Percentiles rank a stretch among this genome's conserved stretches.
phyloP scores from a whole-genome alignment of 2,329 filamentous ascomycete species.

The Arachnopeziza araneosa region DNA sequence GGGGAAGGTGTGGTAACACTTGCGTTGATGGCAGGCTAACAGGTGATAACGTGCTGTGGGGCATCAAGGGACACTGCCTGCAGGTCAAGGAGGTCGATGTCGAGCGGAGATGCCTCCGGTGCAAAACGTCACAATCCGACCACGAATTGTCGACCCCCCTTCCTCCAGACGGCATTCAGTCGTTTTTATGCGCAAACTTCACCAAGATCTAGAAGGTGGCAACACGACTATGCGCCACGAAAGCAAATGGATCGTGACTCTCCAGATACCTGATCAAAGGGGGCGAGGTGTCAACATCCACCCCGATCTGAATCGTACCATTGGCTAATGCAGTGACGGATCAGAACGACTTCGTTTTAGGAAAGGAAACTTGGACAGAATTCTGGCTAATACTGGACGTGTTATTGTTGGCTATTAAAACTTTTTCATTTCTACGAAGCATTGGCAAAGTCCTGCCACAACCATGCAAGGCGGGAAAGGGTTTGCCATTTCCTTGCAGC shows the following conservation, averaged over 20 bases:
- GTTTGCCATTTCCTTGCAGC: not conserved
- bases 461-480: not conserved
- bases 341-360: not conserved
- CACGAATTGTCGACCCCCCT: not conserved
- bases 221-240: not conserved
- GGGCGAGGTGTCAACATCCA: not conserved
- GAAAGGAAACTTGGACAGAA: not conserved
- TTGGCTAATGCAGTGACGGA: not conserved
- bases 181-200: not conserved
- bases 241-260: not conserved
- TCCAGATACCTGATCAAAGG: not conserved
- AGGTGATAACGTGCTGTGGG: not conserved
- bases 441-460: not conserved
- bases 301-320: not conserved
- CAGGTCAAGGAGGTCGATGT: not conserved
- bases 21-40: not conserved
- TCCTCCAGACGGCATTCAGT: not conserved
- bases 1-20: not conserved
- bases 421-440: not conserved
- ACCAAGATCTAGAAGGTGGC: not conserved
- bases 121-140: not conserved
- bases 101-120: not conserved
- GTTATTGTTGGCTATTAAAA: not conserved
- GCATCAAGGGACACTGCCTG: not conserved
- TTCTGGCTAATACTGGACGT: not conserved